Percentiles rank a stretch among this genome's conserved stretches.
Evolutionary conservation across 306 rosid genomes (phyloP).

Genomic region (Bauhinia variegata): DNA sequence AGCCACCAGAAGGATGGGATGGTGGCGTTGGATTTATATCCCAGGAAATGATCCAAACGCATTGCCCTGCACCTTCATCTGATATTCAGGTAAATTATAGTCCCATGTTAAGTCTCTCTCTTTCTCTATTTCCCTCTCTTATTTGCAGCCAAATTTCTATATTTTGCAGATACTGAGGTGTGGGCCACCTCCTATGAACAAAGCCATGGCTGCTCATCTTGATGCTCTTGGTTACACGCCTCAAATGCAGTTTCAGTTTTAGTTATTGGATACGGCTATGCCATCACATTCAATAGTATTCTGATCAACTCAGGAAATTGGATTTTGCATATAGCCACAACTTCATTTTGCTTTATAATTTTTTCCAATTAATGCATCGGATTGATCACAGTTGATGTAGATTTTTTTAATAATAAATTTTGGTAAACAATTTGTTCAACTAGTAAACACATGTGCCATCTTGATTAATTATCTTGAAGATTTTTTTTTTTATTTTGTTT

Average conservation of each 20-base stretch:
- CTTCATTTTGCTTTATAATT: background rate
- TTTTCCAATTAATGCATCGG: background rate
- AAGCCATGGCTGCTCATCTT: conserved; percentile 54
- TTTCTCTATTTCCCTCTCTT: background rate
- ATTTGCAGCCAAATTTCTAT: conserved; percentile 1
- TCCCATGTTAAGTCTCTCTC: background rate
- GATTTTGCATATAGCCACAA: background rate
- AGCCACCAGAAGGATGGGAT: conserved; percentile 62
- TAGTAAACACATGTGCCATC: background rate
- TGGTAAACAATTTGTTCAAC: no score
- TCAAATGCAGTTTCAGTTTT: conserved; percentile 60
- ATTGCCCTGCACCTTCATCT: conserved; percentile 56
- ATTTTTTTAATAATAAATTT: no score
- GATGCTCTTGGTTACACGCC: conserved; percentile 43
- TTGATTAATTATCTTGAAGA: no score
- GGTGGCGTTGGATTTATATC: conserved; percentile 60
- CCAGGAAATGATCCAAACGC: conserved; percentile 49
- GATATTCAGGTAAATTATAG: conserved; percentile 47
- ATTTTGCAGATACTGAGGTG: conserved; percentile 50
- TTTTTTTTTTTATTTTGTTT: no score
- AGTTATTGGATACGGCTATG: conserved; percentile 14
- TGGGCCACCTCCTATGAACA: conserved; percentile 66
- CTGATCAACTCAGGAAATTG: no score
- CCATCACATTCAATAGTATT: background rate
- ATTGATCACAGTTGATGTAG: no score